These are phyloP conservation scores for Exophiala phaeomuriformis DNA, from an alignment of 2,329 filamentous ascomycete genomes.

Conservation along the genomic window DNA sequence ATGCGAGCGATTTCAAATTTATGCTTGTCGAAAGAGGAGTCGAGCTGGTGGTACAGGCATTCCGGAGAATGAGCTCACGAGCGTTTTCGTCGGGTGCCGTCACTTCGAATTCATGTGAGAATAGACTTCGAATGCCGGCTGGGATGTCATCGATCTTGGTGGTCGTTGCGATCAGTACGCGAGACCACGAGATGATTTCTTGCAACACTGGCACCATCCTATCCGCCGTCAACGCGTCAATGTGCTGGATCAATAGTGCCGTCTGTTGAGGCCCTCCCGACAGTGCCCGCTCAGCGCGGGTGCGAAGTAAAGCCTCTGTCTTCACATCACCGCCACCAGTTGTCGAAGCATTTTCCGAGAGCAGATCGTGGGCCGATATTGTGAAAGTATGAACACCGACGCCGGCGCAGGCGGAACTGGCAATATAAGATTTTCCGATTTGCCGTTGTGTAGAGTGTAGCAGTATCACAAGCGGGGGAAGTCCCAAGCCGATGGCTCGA, in stretches of 20 bases:
- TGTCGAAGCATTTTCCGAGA: constrained; percentile 68
- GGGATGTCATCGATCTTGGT: constrained; percentile 93
- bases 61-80: constrained; percentile 75
- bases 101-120: constrained; percentile 94
- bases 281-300: constrained; percentile 78
- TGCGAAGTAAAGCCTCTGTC: constrained; percentile 83
- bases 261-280: constrained; percentile 80
- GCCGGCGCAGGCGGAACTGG: constrained; percentile 70
- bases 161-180: constrained; percentile 86
- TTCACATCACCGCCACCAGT: constrained; percentile 85
- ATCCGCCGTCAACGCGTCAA: constrained; percentile 86
- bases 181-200: constrained; percentile 68
- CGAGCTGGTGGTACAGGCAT: constrained; percentile 67
- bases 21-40: constrained; percentile 75
- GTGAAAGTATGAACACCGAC: constrained; percentile 83
- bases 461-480: constrained; percentile 82
- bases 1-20: constrained; percentile 73
- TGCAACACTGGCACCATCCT: constrained; percentile 79
- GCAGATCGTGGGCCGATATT: constrained; percentile 86
- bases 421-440: constrained; percentile 82
- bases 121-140: constrained; percentile 79
- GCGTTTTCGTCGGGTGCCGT: constrained; percentile 85
- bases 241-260: constrained; percentile 75
- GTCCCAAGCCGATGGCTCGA: constrained; percentile 74
- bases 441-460: constrained; percentile 86